These are phyloP conservation scores for Entomortierella lignicola DNA, from an alignment of 192 early-diverging fungal genomes.

Conservation along the genomic window DNA sequence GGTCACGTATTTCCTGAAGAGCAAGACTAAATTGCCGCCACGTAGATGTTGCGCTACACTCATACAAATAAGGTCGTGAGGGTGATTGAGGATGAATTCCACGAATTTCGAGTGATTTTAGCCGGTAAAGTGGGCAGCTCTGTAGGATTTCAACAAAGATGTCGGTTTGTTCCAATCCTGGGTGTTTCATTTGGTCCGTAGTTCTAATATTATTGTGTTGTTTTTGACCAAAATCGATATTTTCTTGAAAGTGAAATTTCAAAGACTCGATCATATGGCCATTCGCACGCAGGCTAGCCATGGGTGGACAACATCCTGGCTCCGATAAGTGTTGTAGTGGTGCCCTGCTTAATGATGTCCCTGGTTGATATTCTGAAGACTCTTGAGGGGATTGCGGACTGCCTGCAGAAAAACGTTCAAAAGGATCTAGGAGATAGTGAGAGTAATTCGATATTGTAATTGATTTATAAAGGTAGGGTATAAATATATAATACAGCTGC, in stretches of 20 bases:
- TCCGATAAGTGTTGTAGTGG: background rate
- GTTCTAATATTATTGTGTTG: too few relatives aligned
- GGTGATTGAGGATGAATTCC: background rate
- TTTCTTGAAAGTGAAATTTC: background rate
- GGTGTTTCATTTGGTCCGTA: background rate
- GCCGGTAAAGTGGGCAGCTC: background rate
- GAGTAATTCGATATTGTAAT: background rate
- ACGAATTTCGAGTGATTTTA: background rate
- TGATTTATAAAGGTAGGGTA: background rate
- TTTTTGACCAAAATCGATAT: background rate
- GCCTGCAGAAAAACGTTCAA: background rate
- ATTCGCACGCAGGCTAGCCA: background rate
- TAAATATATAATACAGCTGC: background rate
- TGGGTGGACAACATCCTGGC: background rate
- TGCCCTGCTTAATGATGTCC: background rate
- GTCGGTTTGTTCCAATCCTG: background rate
- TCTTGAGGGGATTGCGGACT: background rate
- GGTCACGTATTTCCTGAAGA: background rate
- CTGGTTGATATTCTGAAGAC: too few relatives aligned
- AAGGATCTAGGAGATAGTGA: background rate
- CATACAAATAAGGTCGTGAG: background rate
- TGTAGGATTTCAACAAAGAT: background rate
- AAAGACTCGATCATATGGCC: background rate
- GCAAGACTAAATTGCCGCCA: background rate
- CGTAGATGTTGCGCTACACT: background rate